Base-by-base conservation (phyloP, 768 basidiomycete genomes). In the Xerocomellus chrysenteron region DNA sequence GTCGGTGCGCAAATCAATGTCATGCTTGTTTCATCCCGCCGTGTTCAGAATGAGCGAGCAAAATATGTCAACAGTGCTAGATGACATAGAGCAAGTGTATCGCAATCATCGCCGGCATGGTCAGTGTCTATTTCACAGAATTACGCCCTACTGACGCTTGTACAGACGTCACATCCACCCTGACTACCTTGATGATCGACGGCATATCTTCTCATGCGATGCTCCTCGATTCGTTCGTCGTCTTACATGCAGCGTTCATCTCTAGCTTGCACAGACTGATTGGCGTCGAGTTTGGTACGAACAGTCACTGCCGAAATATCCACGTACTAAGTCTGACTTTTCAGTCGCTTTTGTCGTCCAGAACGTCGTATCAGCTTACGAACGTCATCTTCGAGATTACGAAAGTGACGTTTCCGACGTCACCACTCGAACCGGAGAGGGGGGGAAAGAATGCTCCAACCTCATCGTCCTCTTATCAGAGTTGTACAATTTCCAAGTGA, bases 401-500 rank as follows among this genome's bases (percentile, higher is more conserved):
- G 69, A 66, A 51, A 36, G 42, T 44, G 58, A 47, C 14, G 11
- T 33, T 17, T 6, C 54, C 1, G 47, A 65, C 16, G 50, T 48
- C 21, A 59, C 67, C 2, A 63, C 65, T 17, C 66, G 66, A 17
- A 58, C 66, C 10, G 77, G 77, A 21, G 75, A 73, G 2, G 69
- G 75, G 7, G 91, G 93, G 32, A 99, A 98, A 73, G 92, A 96
- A 67, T 86, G 86, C 61, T 85, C 89, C 11, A 98, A 99, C 68
- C 74, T 99, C 35, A 80, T 96, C 41, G 83, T 92, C 1, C 81
- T 98, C 24, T 74, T 98, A 21, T 90, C 93, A 2, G 94, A 98
- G 68, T 76, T 99, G 19, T 98, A 98, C 77, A 98, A 98, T 68
- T 94, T 98, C 68, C 91, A 94, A 74, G 92, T 98, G 24, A 82